Conservation (phyloP, 2,329 filamentous ascomycete species). For the Sclerotinia subarctica region DNA sequence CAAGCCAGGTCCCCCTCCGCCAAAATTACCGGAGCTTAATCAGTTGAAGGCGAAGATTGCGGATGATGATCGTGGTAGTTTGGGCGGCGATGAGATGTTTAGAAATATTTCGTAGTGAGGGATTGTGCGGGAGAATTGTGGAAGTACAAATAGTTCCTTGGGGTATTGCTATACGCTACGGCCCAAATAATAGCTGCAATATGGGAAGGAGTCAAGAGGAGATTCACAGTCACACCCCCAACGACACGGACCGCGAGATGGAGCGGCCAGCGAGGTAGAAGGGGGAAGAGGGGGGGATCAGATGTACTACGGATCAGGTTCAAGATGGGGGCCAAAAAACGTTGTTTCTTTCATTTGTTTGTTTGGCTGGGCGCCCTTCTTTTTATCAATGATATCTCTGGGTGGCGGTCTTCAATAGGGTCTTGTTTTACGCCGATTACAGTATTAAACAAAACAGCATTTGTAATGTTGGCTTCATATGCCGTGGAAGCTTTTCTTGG, state of each 20-base stretch:
- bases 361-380: conserved; percentile 25
- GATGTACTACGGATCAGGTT: conserved; percentile 27
- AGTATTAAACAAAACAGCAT: conserved; percentile 26
- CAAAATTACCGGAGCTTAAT: conserved; percentile 38
- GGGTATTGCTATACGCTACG: conserved; percentile 11
- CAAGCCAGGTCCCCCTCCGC: conserved; percentile 35
- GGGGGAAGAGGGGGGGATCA: conserved; percentile 29
- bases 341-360: conserved; percentile 26
- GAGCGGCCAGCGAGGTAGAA: conserved; percentile 6
- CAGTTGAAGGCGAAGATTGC: conserved; percentile 37
- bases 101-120: conserved; percentile 38
- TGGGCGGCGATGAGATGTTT: conserved; percentile 39
- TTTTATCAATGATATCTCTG: conserved; percentile 24
- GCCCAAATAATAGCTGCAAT: conserved; percentile 21
- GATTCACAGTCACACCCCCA: not conserved
- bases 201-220: conserved; percentile 17
- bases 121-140: conserved; percentile 27
- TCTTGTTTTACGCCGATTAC: conserved; percentile 9
- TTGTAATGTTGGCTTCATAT: conserved; percentile 33
- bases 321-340: conserved; percentile 29
- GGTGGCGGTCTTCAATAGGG: conserved; percentile 15
- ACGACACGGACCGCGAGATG: not conserved
- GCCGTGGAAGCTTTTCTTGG: conserved; percentile 19
- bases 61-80: conserved; percentile 34
- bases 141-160: conserved; percentile 26